A percentile compares a stretch with the other conserved stretches of the same genome.
Evolutionary conservation across 345 rosid species (phyloP).

Genomic region (Anacardium occidentale): DNA sequence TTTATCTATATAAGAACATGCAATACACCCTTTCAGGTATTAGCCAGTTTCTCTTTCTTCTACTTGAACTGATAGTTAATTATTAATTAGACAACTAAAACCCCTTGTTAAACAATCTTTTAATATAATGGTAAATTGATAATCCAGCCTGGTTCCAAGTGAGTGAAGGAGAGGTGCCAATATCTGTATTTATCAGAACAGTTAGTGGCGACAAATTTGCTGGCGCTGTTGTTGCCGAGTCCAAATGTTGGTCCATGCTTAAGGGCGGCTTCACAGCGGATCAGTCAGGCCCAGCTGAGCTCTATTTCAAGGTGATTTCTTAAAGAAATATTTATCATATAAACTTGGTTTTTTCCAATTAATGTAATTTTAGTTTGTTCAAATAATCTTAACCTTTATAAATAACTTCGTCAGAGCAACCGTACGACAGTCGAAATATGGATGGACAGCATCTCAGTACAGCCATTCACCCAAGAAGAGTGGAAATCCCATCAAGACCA

Average conservation of each 20-base stretch:
- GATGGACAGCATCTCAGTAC: slow-evolving; percentile 79
- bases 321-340: too few relatives aligned
- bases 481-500: slow-evolving; percentile 70
- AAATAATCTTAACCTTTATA: background rate
- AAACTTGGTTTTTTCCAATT: too few relatives aligned
- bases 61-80: background rate
- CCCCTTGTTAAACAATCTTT: too few relatives aligned
- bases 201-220: slow-evolving; percentile 34
- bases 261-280: slow-evolving; percentile 76
- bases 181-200: slow-evolving; percentile 50
- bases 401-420: slow-evolving; percentile 36
- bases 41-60: background rate
- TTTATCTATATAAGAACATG: slow-evolving; percentile 27
- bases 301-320: slow-evolving; percentile 58
- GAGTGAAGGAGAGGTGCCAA: slow-evolving; percentile 13
- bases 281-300: slow-evolving; percentile 55
- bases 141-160: background rate
- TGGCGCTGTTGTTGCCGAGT: slow-evolving; percentile 50
- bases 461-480: slow-evolving; percentile 70
- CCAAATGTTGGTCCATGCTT: slow-evolving; percentile 89
- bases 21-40: slow-evolving; percentile 64
- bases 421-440: slow-evolving; percentile 58
- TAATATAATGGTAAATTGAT: background rate
- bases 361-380: background rate
- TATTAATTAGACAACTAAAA: too few relatives aligned